Conservation (phyloP, 2,329 filamentous ascomycete genomes). For the Microcyclosporella mali region DNA sequence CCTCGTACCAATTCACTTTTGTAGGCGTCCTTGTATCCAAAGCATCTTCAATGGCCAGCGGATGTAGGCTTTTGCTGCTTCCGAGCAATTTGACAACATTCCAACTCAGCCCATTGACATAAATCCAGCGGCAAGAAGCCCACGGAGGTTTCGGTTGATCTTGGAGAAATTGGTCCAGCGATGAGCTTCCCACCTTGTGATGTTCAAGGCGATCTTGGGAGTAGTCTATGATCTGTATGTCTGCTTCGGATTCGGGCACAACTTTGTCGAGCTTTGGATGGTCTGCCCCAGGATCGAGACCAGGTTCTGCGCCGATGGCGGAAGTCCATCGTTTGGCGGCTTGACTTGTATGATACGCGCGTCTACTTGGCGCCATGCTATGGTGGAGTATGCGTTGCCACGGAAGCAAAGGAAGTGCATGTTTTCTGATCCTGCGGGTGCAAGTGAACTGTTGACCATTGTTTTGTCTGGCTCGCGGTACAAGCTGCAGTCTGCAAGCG, state of each 20-base stretch:
- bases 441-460: no score
- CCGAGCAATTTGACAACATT: slow-evolving; percentile 79
- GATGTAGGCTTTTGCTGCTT: slow-evolving; percentile 69
- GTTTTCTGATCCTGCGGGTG: no score
- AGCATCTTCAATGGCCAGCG: slow-evolving; percentile 79
- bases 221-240: slow-evolving; percentile 83
- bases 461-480: no score
- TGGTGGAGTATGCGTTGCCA: no score
- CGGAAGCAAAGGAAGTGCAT: no score
- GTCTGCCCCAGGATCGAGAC: slow-evolving; percentile 19
- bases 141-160: slow-evolving; percentile 56
- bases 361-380: no score
- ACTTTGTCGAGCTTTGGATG: slow-evolving; percentile 8
- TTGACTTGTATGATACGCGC: no score
- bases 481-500: no score
- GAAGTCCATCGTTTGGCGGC: no score
- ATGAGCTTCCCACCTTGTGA: slow-evolving; percentile 62
- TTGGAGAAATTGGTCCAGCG: slow-evolving; percentile 63
- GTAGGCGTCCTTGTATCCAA: slow-evolving; percentile 77
- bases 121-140: slow-evolving; percentile 85
- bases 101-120: slow-evolving; percentile 85
- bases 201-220: slow-evolving; percentile 57
- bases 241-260: slow-evolving; percentile 42
- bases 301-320: slow-evolving; percentile 19
- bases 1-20: slow-evolving; percentile 79